Evolutionary conservation across 176 grass and related monocot species (phyloP), one percentile per base, ranked within the genome.

Genomic region (Juncus inflexus): DNA sequence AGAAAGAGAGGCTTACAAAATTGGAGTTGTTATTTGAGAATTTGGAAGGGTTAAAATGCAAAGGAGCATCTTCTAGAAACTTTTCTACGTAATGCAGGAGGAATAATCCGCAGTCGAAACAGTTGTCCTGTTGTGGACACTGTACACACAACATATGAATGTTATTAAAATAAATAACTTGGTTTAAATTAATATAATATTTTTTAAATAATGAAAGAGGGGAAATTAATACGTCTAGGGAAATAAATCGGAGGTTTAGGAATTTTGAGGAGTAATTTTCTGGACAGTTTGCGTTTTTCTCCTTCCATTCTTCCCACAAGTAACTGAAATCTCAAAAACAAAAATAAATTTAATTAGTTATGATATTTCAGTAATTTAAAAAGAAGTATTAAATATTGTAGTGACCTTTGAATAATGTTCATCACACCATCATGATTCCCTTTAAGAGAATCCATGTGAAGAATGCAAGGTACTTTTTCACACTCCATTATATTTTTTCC

Each of bases 381-480:
- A 47, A 47, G 6, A 47, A 47, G 43, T 1, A 28, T 5, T 47
- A 47, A 47, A 47, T 47, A 47, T 9, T 47, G 43, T 1, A 47
- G 6, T 47, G 6, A 47, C 95, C 95, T 99, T 76, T 99, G 95
- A 70, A 99, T 94, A 43, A 99, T 94, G 39, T 99, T 85, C 66
- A 94, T 99, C 38, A 99, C 60, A 69, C 95, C 95, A 55, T 58
- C 82, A 76, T 99, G 95, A 86, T 62, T 99, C 77, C 95, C 95
- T 70, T 90, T 99, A 42, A 99, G 80, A 73, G 95, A 99, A 83
- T 99, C 89, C 95, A 99, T 90, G 72, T 99, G 95, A 63, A 99
- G 67, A 65, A 99, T 87, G 63, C 95, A 99, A 40, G 95, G 95
- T 59, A 80, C 47, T 83, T 87, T 86, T 76, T 19, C 50, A 67